phyloP scores from a whole-genome alignment of 306 rosid species.

The Sesbania bispinosa region DNA sequence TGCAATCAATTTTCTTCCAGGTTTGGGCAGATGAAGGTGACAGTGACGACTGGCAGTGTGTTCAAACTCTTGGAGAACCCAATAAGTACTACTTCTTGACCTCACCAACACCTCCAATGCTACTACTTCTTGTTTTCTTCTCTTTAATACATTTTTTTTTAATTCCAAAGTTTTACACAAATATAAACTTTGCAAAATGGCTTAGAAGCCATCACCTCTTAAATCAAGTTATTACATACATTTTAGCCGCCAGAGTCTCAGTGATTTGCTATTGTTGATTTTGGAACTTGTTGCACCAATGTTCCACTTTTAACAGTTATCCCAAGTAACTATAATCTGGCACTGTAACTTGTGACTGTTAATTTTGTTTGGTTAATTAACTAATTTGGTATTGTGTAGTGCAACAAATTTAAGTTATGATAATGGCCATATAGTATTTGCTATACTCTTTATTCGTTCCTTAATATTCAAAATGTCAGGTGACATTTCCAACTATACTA shows the following conservation, averaged over 20 bases:
- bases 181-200: no score
- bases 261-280: no score
- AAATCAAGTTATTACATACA: no score
- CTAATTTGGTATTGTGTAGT: not conserved
- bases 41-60: constrained; percentile 83
- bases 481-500: not conserved
- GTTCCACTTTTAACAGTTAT: not conserved
- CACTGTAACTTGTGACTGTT: not conserved
- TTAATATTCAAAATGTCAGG: not conserved
- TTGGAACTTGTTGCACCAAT: no score
- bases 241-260: no score
- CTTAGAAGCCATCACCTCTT: no score
- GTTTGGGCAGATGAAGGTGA: constrained; percentile 94
- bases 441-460: not conserved
- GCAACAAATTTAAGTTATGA: no score
- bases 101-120: not conserved
- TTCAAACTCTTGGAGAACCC: constrained; percentile 76
- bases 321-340: constrained; percentile 10
- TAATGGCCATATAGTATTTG: no score
- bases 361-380: not conserved
- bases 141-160: not conserved
- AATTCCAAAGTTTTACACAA: no score
- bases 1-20: constrained; percentile 43
- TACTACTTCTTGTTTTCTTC: constrained; percentile 9
- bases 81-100: constrained; percentile 52